A percentile compares a stretch with the other conserved stretches of the same genome.
These are phyloP conservation scores for Suillus weaverae DNA, from an alignment of 768 basidiomycete genomes.

Conservation along the genomic window DNA sequence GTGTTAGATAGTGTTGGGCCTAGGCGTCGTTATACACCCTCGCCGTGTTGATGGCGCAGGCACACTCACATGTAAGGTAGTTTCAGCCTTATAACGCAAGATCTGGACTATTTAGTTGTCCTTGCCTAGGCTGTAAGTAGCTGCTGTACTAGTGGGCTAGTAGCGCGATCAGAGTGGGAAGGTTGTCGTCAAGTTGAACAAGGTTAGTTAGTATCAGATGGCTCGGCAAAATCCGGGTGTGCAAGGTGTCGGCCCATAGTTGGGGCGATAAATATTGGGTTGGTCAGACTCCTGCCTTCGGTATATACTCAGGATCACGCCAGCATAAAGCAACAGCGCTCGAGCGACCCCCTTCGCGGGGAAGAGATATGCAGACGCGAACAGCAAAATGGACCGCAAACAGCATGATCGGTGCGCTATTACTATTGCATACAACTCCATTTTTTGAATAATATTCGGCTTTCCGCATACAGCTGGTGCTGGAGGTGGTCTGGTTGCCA, in stretches of 20 bases:
- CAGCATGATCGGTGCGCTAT: slow-evolving; percentile 75
- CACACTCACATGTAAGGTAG: not conserved
- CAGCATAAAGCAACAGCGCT: not conserved
- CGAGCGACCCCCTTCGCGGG: slow-evolving; percentile 50
- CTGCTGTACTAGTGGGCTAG: not conserved
- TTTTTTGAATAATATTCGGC: slow-evolving; percentile 3
- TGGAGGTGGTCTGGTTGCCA: slow-evolving; percentile 90
- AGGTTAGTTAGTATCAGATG: not conserved
- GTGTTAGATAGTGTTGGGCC: not conserved
- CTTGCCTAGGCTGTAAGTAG: not conserved
- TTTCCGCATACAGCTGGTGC: slow-evolving; percentile 69
- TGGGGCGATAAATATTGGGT: not conserved
- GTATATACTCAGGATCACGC: not conserved
- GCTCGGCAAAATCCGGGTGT: slow-evolving; percentile 9
- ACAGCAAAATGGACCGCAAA: slow-evolving; percentile 66
- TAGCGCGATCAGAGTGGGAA: not conserved
- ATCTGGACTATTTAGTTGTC: not conserved
- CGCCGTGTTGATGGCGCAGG: not conserved
- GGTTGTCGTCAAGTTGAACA: not conserved
- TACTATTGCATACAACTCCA: slow-evolving; percentile 4
- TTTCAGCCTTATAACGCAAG: not conserved
- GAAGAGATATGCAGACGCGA: slow-evolving; percentile 65
- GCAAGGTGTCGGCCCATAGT: not conserved
- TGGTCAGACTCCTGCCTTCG: not conserved
- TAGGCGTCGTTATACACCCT: not conserved